A percentile compares a stretch with the other conserved stretches of the same genome.
Conservation (phyloP, 208 protist genomes). For the Acanthamoeba castellanii region DNA sequence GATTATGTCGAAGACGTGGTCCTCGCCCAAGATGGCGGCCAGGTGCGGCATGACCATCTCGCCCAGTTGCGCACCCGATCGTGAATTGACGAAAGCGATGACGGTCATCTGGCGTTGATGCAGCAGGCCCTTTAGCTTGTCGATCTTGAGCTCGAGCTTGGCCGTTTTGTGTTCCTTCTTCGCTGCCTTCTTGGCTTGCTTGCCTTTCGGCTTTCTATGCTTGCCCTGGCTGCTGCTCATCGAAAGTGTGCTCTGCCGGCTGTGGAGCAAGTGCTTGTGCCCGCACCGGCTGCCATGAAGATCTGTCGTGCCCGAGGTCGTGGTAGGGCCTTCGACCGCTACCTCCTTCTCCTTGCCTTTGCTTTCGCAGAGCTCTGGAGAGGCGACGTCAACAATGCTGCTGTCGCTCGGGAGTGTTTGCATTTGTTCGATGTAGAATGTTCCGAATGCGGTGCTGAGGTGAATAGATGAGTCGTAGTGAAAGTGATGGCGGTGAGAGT, state of each 20-base stretch:
- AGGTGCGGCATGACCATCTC: not conserved
- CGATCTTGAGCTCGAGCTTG: constrained; percentile 8
- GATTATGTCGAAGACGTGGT: constrained; percentile 44
- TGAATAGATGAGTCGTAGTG: too few species aligned
- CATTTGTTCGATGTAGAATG: not conserved
- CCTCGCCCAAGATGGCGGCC: not conserved
- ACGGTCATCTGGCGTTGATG: constrained; percentile 16
- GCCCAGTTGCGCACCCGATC: constrained; percentile 1
- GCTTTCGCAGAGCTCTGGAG: not conserved
- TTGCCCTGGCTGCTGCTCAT: not conserved
- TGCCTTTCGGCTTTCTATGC: not conserved
- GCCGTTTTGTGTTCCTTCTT: not conserved
- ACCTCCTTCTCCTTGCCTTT: not conserved
- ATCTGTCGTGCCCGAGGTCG: not conserved
- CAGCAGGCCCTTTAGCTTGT: constrained; percentile 15
- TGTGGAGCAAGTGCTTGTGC: not conserved
- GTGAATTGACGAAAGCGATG: constrained; percentile 47
- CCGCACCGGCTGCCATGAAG: not conserved
- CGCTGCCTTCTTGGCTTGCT: constrained; percentile 2
- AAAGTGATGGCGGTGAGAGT: too few species aligned
- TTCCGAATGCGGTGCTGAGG: too few species aligned
- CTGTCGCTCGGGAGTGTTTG: not conserved
- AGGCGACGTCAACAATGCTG: not conserved
- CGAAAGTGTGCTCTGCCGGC: not conserved
- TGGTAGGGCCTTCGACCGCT: not conserved